Percentiles rank a stretch among this genome's conserved stretches.
Evolutionary conservation across 441 rosid genomes (phyloP).

Genomic region (Omphalea diandra): DNA sequence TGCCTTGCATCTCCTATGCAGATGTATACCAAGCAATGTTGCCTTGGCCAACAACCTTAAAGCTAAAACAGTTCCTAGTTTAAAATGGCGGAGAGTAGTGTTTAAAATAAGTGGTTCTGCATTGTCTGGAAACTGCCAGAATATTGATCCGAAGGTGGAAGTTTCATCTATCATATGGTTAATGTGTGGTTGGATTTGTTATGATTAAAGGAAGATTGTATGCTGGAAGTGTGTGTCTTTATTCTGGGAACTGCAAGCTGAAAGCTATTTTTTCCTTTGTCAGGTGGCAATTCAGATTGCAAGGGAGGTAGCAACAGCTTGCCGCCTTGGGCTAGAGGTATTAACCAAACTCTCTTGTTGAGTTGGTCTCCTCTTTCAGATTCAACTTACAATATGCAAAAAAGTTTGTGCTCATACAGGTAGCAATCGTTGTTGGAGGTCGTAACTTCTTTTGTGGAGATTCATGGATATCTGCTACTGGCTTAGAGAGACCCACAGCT

Average conservation of each 20-base stretch:
- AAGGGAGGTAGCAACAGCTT: slow-evolving; percentile 67
- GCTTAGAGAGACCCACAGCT: slow-evolving; percentile 73
- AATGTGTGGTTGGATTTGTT: not conserved
- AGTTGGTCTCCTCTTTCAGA: slow-evolving; percentile 11
- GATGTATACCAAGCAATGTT: slow-evolving; percentile 26
- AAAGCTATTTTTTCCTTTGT: slow-evolving; percentile 19
- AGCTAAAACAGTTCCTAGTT: slow-evolving; percentile 42
- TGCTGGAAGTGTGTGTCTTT: not conserved
- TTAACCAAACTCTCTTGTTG: not conserved
- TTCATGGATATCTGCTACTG: slow-evolving; percentile 75
- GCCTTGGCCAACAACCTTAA: slow-evolving; percentile 35
- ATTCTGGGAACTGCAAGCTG: not conserved
- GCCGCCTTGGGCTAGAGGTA: slow-evolving; percentile 77
- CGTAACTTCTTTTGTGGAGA: slow-evolving; percentile 81
- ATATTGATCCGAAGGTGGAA: slow-evolving; percentile 77
- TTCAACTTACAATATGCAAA: not conserved
- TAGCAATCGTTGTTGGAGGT: slow-evolving; percentile 84
- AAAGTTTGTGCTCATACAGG: slow-evolving; percentile 34
- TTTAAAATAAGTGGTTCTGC: slow-evolving; percentile 81
- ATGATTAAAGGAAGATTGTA: not conserved
- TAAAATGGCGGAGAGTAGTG: slow-evolving; percentile 81
- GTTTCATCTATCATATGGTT: not conserved
- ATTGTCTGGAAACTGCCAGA: slow-evolving; percentile 59
- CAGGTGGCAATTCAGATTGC: slow-evolving; percentile 71
- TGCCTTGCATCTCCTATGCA: slow-evolving; percentile 17